Conservation (phyloP, 108 stramenopile species). For the Fragilariopsis cylindrus region DNA sequence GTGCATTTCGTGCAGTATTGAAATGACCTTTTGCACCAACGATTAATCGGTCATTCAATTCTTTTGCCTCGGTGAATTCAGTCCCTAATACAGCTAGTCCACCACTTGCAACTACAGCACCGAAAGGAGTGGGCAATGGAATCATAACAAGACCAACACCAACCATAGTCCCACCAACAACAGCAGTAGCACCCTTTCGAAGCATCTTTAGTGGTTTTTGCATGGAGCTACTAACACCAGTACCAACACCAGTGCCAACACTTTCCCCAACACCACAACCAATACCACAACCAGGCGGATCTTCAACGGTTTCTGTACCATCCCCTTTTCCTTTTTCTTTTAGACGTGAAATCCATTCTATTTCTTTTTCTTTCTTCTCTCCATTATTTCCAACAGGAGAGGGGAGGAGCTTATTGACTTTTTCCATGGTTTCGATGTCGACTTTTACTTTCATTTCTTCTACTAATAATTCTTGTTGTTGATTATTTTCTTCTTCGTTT, state of each 20-base stretch:
- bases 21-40: constrained; percentile 25
- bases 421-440: neutral
- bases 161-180: constrained; percentile 48
- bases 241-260: neutral
- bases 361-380: neutral
- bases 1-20: constrained; percentile 13
- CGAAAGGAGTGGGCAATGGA: constrained; percentile 55
- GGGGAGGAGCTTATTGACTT: neutral
- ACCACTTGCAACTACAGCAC: constrained; percentile 41
- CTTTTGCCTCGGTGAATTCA: constrained; percentile 43
- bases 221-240: neutral
- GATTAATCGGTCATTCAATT: constrained; percentile 34
- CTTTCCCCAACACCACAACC: neutral
- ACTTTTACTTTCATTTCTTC: neutral
- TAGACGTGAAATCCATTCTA: constrained; percentile 4
- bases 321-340: constrained; percentile 20
- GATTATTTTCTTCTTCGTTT: neutral
- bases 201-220: constrained; percentile 20
- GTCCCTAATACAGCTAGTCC: constrained; percentile 54
- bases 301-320: neutral
- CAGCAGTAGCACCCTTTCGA: constrained; percentile 56
- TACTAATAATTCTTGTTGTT: neutral
- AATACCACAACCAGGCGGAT: neutral
- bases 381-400: neutral
- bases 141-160: constrained; percentile 49